These are phyloP conservation scores for Penicillium sp. DNA, from an alignment of 2,329 filamentous ascomycete species.

Conservation along the genomic window DNA sequence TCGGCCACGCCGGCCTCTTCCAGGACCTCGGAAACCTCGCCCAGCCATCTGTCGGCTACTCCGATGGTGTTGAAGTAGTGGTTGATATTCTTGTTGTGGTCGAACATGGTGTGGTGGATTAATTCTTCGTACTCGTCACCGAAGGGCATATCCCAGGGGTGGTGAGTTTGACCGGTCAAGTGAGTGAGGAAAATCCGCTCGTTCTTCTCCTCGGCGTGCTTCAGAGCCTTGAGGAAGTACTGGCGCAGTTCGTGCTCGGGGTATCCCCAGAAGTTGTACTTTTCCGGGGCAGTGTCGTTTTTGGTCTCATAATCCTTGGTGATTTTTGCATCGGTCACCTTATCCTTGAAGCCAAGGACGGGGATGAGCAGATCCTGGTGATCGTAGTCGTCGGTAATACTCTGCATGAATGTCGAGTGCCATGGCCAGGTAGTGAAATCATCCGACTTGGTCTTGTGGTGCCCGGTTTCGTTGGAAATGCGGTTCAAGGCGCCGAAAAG, in stretches of 20 bases:
- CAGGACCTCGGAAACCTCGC: conserved; percentile 23
- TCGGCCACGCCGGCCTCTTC: conserved; percentile 24
- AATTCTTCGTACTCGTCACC: conserved; percentile 25
- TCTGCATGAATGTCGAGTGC: conserved; percentile 33
- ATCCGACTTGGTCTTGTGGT: conserved; percentile 12
- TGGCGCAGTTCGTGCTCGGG: conserved; percentile 26
- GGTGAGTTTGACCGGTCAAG: conserved; percentile 32
- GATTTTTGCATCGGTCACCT: conserved; percentile 22
- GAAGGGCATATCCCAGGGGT: conserved; percentile 29
- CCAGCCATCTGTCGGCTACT: conserved; percentile 28
- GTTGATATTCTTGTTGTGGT: conserved; percentile 19
- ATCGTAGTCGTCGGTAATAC: conserved; percentile 32
- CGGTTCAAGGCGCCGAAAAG: conserved; percentile 23
- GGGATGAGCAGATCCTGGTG: conserved; percentile 29
- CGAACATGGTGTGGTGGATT: conserved; percentile 18
- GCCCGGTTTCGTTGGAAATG: conserved; percentile 10
- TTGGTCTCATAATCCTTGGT: conserved; percentile 17
- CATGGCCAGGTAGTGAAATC: conserved; percentile 30
- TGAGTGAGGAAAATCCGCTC: conserved; percentile 32
- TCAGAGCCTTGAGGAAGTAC: conserved; percentile 27
- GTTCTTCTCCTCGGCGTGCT: conserved; percentile 26
- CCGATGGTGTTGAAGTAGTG: conserved; percentile 26
- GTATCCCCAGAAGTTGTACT: conserved; percentile 29
- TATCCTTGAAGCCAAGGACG: conserved; percentile 25
- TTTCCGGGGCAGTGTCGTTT: conserved; percentile 7